Percentiles rank a stretch among this genome's conserved stretches.
Evolutionary conservation across 768 basidiomycete species (phyloP).

Genomic region (Tulasnella calospora): DNA sequence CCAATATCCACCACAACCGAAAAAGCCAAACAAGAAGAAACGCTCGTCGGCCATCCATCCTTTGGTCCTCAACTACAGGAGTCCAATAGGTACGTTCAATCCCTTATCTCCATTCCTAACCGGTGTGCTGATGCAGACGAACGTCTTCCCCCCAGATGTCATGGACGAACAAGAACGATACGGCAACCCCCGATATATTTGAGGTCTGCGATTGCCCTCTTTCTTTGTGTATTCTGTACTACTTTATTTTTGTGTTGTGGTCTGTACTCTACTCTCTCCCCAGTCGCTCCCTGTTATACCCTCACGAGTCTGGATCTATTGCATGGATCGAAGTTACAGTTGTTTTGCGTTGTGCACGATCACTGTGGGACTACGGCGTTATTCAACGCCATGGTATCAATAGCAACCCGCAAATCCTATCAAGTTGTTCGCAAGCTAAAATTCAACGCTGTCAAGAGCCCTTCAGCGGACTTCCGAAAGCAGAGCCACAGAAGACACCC

Average conservation of each 20-base stretch:
- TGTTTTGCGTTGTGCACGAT: not conserved
- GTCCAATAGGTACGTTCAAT: slow-evolving; percentile 15
- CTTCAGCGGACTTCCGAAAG: too few relatives aligned
- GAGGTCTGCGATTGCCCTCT: not conserved
- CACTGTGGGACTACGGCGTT: not conserved
- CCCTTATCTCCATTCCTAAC: not conserved
- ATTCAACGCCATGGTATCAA: too few relatives aligned
- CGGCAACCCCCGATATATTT: slow-evolving; percentile 7
- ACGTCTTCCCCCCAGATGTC: not conserved
- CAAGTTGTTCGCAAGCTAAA: too few relatives aligned
- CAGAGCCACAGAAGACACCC: too few relatives aligned
- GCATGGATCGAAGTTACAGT: not conserved
- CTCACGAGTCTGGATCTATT: slow-evolving; percentile 6
- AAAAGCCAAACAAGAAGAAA: not conserved
- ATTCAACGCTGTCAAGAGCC: too few relatives aligned
- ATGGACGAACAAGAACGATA: slow-evolving; percentile 17
- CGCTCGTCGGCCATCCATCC: slow-evolving; percentile 14
- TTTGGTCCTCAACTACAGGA: slow-evolving; percentile 23
- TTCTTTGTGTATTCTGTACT: slow-evolving; percentile 5
- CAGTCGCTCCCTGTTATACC: not conserved
- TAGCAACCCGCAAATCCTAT: not conserved
- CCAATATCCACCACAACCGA: slow-evolving; percentile 13
- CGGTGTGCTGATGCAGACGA: not conserved
- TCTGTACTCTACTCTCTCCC: not conserved
- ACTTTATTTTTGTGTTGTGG: not conserved